Evolutionary conservation across 1,139 yeast species (phyloP).

Genomic region (Saccharomyces hybrid): DNA sequence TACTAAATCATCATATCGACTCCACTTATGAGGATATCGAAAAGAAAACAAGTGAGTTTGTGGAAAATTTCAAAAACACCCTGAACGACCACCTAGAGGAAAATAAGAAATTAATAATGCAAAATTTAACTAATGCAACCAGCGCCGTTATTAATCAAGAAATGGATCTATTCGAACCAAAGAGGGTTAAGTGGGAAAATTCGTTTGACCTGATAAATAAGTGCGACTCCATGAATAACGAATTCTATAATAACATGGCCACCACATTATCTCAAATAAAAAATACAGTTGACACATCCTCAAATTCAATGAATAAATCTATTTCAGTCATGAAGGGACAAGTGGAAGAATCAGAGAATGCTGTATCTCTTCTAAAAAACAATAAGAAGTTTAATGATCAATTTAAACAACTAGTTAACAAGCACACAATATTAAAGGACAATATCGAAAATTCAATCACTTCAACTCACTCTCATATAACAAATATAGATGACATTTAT

Average conservation of each 20-base stretch:
- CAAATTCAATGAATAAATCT: slow-evolving; percentile 12
- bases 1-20: slow-evolving; percentile 25
- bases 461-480: neutral
- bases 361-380: slow-evolving; percentile 6
- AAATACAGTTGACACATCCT: neutral
- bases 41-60: slow-evolving; percentile 26
- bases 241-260: slow-evolving; percentile 13
- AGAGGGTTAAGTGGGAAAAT: slow-evolving; percentile 31
- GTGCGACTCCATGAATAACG: slow-evolving; percentile 31
- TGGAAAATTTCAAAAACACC: slow-evolving; percentile 21
- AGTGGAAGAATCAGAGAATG: slow-evolving; percentile 12
- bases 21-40: slow-evolving; percentile 28
- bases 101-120: slow-evolving; percentile 27
- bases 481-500: slow-evolving; percentile 1
- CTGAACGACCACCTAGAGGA: slow-evolving; percentile 26
- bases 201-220: slow-evolving; percentile 31
- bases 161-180: slow-evolving; percentile 27
- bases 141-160: slow-evolving; percentile 31
- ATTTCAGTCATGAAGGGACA: slow-evolving; percentile 15
- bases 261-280: neutral
- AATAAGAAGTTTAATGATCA: slow-evolving; percentile 14
- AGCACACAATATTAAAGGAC: slow-evolving; percentile 5
- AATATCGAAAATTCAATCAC: neutral
- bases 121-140: slow-evolving; percentile 28
- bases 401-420: slow-evolving; percentile 11